These are phyloP conservation scores for Arthrinium phaeospermum DNA, from an alignment of 2,329 filamentous ascomycete species.

Conservation along the genomic window DNA sequence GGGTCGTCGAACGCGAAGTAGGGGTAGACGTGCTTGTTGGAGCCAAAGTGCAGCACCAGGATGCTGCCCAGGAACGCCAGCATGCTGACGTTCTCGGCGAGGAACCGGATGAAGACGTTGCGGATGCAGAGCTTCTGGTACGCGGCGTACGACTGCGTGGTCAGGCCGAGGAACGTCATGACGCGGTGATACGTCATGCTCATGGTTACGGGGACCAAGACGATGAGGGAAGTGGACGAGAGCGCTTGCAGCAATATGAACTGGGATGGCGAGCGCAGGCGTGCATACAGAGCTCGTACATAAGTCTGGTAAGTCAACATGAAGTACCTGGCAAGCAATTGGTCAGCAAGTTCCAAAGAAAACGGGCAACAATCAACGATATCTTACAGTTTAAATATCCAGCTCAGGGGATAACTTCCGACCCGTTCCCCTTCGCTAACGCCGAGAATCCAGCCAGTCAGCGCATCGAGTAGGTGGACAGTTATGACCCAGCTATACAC, in stretches of 20 bases:
- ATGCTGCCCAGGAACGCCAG: slow-evolving; percentile 70
- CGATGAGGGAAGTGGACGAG: slow-evolving; percentile 66
- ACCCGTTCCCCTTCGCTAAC: slow-evolving; percentile 70
- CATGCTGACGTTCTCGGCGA: slow-evolving; percentile 73
- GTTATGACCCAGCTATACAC: slow-evolving; percentile 74
- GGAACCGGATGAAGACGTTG: slow-evolving; percentile 70
- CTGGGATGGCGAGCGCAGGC: slow-evolving; percentile 67
- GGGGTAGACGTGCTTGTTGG: slow-evolving; percentile 71
- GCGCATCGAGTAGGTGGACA: slow-evolving; percentile 67
- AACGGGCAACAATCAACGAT: background rate
- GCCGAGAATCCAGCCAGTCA: slow-evolving; percentile 71
- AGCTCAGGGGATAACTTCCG: slow-evolving; percentile 72
- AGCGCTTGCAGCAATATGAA: slow-evolving; percentile 70
- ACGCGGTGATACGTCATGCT: slow-evolving; percentile 62
- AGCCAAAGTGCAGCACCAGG: slow-evolving; percentile 68
- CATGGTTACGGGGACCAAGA: slow-evolving; percentile 69
- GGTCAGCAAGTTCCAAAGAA: slow-evolving; percentile 23
- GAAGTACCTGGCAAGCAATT: slow-evolving; percentile 57
- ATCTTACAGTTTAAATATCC: slow-evolving; percentile 71
- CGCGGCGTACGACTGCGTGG: slow-evolving; percentile 63
- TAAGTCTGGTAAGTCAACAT: slow-evolving; percentile 75
- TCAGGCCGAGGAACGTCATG: slow-evolving; percentile 59
- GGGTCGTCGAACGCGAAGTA: slow-evolving; percentile 69
- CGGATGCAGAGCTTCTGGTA: slow-evolving; percentile 71
- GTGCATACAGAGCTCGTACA: slow-evolving; percentile 71